Base-by-base conservation (phyloP, 192 early-diverging fungal species). In the Coemansia sp. region DNA sequence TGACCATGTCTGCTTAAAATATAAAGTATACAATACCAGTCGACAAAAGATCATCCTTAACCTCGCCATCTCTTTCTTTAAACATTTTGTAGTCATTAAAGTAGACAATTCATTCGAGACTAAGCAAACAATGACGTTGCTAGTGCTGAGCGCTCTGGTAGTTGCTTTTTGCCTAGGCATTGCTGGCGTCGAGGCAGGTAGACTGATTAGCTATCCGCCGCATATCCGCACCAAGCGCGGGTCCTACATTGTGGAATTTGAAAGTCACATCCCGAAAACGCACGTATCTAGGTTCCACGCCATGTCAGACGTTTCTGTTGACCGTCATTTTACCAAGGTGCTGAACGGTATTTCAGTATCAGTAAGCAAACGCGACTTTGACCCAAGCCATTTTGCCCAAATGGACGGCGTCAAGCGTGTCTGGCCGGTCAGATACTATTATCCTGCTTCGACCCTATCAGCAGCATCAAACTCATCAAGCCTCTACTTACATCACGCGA, bases 401-500 rank as follows among this genome's bases (percentile, higher is more conserved):
- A 37, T 78, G n/a, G 32, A 65, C 2, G 68, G 64, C 27, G 57
- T 76, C 38, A 76, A 67, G 61, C 54, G 61, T 0, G 61, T 76
- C 3, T 71, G 65, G 64, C 74, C 74, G 5, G 61, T 60, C 50
- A 62, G 68, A 11, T 38, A 56, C 13, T 61, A 59, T 56, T 22
- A 22, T 14, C 57, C 57, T 12, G 61, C 35, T n/a, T 10, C 29
- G 3, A 18, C 6, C 54, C n/a, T 18, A 20, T 37, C 8, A 18
- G 16, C 29, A 9, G 29, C 29, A 37, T 37, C 27, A 6, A 37
- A 18, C 19, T 56, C 54, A 20, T 18, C 54, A 12, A 26, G 19
- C 20, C 8, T 22, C 14, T 71, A 69, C 16, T 6, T 65, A 24
- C 85, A 88, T 55, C 65, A 71, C 6, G 59, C 74, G 65, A 85